Evolutionary conservation across 371 early-diverging fungal genomes (phyloP).

Genomic region (Mucor lusitanicus): DNA sequence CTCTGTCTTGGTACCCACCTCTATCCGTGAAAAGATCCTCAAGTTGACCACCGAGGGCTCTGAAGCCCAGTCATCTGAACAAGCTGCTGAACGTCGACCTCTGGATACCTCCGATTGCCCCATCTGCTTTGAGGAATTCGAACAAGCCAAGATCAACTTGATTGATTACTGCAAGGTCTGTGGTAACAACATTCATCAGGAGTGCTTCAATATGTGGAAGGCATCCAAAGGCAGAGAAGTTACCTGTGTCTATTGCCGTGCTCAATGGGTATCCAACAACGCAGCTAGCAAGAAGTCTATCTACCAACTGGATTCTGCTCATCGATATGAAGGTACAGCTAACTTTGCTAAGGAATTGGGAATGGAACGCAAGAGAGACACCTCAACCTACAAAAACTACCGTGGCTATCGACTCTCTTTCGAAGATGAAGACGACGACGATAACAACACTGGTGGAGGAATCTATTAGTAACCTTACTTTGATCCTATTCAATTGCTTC

Average conservation of each 20-base stretch:
- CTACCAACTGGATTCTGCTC: neutral
- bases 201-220: slow-evolving; percentile 35
- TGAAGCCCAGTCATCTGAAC: neutral
- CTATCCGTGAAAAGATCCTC: slow-evolving; percentile 12
- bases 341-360: slow-evolving; percentile 33
- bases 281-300: neutral
- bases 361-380: slow-evolving; percentile 25
- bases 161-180: slow-evolving; percentile 36
- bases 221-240: slow-evolving; percentile 11
- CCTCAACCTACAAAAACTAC: neutral
- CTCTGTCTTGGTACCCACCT: slow-evolving; percentile 16
- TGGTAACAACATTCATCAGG: slow-evolving; percentile 42
- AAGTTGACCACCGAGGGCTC: neutral
- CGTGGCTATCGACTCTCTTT: neutral
- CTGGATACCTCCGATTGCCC: slow-evolving; percentile 43
- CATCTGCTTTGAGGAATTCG: slow-evolving; percentile 42
- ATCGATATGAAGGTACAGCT: slow-evolving; percentile 12
- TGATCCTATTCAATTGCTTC: too few species aligned
- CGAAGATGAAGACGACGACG: neutral
- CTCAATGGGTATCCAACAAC: slow-evolving; percentile 20
- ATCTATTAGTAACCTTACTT: too few species aligned
- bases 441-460: neutral
- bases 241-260: slow-evolving; percentile 44
- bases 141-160: slow-evolving; percentile 13
- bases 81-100: slow-evolving; percentile 18